Evolutionary conservation across 2,329 filamentous ascomycete species (phyloP).

Genomic region (Cordyceps pruinosa): DNA sequence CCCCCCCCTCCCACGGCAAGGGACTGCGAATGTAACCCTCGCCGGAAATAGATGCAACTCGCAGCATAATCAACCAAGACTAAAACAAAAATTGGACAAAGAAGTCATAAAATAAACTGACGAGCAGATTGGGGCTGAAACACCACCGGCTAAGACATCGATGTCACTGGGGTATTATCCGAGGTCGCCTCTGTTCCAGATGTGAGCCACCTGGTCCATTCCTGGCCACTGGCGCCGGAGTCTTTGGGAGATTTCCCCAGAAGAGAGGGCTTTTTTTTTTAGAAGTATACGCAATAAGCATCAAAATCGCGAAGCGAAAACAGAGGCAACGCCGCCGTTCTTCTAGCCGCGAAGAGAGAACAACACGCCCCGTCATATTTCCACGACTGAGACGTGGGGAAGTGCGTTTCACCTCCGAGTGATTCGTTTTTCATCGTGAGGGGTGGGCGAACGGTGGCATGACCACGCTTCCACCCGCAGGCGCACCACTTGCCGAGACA

Average conservation of each 20-base stretch:
- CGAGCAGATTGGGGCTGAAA: not conserved
- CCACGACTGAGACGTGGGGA: not conserved
- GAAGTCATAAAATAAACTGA: not conserved
- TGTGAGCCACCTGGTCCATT: not conserved
- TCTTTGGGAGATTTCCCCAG: not conserved
- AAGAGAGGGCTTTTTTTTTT: not conserved
- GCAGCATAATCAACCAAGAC: not conserved
- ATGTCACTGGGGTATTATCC: conserved; percentile 3
- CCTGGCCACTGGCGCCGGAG: not conserved
- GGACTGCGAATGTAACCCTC: not conserved
- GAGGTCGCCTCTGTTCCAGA: not conserved
- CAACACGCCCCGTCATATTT: not conserved
- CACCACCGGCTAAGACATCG: not conserved
- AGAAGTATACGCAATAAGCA: not conserved
- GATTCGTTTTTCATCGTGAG: not conserved
- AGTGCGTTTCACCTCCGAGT: not conserved
- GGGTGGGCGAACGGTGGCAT: not conserved
- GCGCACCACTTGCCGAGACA: conserved; percentile 4
- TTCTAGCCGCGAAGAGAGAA: not conserved
- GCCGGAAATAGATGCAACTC: not conserved
- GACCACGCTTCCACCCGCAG: conserved; percentile 1
- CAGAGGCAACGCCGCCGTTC: not conserved
- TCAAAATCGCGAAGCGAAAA: not conserved
- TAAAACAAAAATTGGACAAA: not conserved
- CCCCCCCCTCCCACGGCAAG: not conserved